Conservation (phyloP, 2,329 filamentous ascomycete genomes). For the Clonostachys rosea region DNA sequence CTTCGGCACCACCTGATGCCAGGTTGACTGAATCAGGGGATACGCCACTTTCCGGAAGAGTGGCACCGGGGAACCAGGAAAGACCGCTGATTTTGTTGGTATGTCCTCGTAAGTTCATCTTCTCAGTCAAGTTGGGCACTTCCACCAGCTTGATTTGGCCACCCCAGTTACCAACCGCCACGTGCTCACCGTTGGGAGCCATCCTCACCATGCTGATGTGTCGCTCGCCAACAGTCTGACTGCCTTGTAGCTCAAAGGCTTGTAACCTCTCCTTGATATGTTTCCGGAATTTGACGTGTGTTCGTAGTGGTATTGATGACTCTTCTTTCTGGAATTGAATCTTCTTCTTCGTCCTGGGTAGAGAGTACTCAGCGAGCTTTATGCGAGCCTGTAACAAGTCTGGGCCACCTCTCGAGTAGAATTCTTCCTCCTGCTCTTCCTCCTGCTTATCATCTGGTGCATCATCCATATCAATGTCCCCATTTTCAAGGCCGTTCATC, state of each 20-base stretch:
- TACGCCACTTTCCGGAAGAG: constrained; percentile 64
- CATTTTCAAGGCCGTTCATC: constrained; percentile 47
- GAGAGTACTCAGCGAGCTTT: constrained; percentile 76
- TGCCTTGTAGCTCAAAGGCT: constrained; percentile 86
- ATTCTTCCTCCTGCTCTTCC: constrained; percentile 82
- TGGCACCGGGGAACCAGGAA: constrained; percentile 83
- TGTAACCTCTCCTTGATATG: constrained; percentile 77
- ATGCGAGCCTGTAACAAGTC: constrained; percentile 72
- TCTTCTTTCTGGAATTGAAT: constrained; percentile 76
- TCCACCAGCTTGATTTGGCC: constrained; percentile 83
- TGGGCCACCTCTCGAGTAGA: constrained; percentile 80
- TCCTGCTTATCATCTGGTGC: constrained; percentile 54
- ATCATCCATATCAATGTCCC: constrained; percentile 60
- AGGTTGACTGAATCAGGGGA: constrained; percentile 75
- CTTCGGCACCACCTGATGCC: constrained; percentile 86
- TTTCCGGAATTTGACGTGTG: constrained; percentile 90
- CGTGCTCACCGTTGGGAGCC: constrained; percentile 74
- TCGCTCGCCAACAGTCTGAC: constrained; percentile 86
- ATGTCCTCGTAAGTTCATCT: constrained; percentile 73
- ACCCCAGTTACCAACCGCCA: constrained; percentile 91
- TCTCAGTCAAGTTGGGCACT: constrained; percentile 77
- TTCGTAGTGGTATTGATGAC: constrained; percentile 76
- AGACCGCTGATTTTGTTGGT: constrained; percentile 86
- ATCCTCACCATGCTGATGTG: constrained; percentile 91
- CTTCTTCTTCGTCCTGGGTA: constrained; percentile 76